Evolutionary conservation across 2,329 filamentous ascomycete species (phyloP).

Genomic region (Trichoderma hamatum): DNA sequence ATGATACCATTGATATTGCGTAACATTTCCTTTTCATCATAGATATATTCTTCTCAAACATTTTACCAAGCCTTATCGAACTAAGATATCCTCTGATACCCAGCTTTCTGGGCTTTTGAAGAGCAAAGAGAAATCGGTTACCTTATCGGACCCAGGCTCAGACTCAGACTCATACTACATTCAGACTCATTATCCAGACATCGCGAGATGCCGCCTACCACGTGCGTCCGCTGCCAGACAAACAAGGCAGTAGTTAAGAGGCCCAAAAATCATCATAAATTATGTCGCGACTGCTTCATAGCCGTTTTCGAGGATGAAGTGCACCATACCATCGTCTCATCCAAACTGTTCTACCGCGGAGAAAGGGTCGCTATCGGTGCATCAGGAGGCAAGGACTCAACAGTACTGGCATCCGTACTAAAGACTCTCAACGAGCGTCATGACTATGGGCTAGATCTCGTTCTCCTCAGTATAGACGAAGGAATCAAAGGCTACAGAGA

Average conservation of each 20-base stretch:
- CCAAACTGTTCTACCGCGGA: slow-evolving; percentile 77
- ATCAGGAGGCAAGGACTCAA: slow-evolving; percentile 96
- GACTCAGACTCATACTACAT: not conserved
- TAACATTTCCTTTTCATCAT: too few relatives aligned
- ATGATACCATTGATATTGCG: not conserved
- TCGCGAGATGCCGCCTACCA: slow-evolving; percentile 69
- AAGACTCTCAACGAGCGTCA: slow-evolving; percentile 93
- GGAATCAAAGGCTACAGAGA: slow-evolving; percentile 97
- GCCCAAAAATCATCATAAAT: slow-evolving; percentile 91
- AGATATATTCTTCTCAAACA: not conserved
- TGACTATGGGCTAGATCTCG: slow-evolving; percentile 80
- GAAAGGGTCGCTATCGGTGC: slow-evolving; percentile 93
- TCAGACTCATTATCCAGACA: not conserved
- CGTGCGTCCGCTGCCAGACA: slow-evolving; percentile 75
- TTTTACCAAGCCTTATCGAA: not conserved
- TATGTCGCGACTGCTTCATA: slow-evolving; percentile 90
- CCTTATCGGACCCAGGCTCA: not conserved
- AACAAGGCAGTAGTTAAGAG: slow-evolving; percentile 86
- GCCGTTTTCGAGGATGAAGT: slow-evolving; percentile 87
- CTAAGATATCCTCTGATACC: not conserved
- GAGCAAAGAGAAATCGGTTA: not conserved
- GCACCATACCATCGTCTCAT: slow-evolving; percentile 85
- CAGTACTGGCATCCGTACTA: slow-evolving; percentile 89
- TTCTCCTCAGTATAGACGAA: slow-evolving; percentile 91
- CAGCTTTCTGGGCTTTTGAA: too few relatives aligned